Conservation (phyloP, 495 filamentous ascomycete genomes). For the Venustampulla echinocandica region DNA sequence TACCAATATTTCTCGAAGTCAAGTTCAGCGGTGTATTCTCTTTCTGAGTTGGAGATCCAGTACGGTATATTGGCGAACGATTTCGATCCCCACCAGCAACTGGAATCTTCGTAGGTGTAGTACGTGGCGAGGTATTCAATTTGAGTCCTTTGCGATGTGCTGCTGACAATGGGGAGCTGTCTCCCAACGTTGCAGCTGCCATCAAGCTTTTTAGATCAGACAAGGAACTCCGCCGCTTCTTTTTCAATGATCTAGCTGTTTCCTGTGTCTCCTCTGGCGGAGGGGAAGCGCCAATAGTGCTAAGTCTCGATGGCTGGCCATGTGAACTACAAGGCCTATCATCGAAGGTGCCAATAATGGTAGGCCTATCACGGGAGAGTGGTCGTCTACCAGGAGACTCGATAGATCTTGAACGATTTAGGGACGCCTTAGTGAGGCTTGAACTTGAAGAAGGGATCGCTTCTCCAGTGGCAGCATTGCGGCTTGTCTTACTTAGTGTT, state of each 20-base stretch:
- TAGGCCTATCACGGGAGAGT: constrained; percentile 56
- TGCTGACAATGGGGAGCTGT: constrained; percentile 26
- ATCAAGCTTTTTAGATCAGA: constrained; percentile 71
- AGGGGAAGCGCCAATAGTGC: constrained; percentile 37
- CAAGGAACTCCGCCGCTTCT: constrained; percentile 84
- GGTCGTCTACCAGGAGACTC: constrained; percentile 54
- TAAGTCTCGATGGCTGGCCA: constrained; percentile 25
- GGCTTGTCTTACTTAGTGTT: constrained; percentile 76
- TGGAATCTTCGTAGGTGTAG: constrained; percentile 25
- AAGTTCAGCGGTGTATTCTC: constrained; percentile 15
- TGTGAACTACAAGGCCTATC: constrained; percentile 41
- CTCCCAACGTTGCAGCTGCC: constrained; percentile 33
- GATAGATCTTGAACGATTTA: constrained; percentile 73
- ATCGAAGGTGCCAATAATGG: constrained; percentile 54
- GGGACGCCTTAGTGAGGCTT: constrained; percentile 50
- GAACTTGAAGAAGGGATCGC: constrained; percentile 35
- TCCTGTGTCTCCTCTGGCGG: constrained; percentile 33
- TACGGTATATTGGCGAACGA: constrained; percentile 6
- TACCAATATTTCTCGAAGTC: constrained; percentile 15
- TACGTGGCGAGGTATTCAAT: constrained; percentile 22
- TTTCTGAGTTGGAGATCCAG: constrained; percentile 20
- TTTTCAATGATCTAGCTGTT: constrained; percentile 42
- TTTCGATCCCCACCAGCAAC: constrained; percentile 16
- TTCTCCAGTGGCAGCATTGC: constrained; percentile 45
- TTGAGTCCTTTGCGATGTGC: constrained; percentile 17